Base-by-base conservation (phyloP, 768 basidiomycete genomes). In the Tricholoma terreum region DNA sequence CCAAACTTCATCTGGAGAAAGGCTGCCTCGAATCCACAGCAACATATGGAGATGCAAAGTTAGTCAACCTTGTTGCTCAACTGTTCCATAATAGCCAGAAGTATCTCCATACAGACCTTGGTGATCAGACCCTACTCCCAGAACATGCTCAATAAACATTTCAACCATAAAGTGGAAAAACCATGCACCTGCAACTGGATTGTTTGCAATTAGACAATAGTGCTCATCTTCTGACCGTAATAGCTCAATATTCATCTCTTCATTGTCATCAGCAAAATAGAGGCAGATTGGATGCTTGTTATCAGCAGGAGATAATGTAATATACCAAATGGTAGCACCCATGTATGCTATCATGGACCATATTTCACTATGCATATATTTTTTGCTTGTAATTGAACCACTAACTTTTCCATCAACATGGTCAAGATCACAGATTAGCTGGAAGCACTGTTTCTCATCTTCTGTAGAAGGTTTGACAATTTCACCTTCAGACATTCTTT, bases 21-120 rank as follows among this genome's bases (percentile, higher is more conserved):
- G 38, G 0, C 53, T 40, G 10, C 63, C 59, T 27, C 52, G 30
- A n/a, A 76, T 68, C 75, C 75, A 77, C 1, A 76, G 21, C 6
- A 77, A 40, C 50, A 72, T 36, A 53, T 76, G 75, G 2, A 75
- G 40, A 58, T 77, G 76, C 6, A 76, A 35, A 0, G 74, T 74
- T 0, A 74, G 54, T 10, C 70, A 50, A 1, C 75, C 75, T 58
- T 78, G 76, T 30, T 72, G 69, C 52, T 78, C 75, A 0, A 53
- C 52, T 12, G 36, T 42, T 1, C 38, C 52, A 53, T 53, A 53
- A 42, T 53, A 53, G n/a, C n/a, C n/a, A n/a, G n/a, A n/a, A n/a
- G n/a, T n/a, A n/a, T n/a, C n/a, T n/a, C n/a, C n/a, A n/a, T n/a
- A n/a, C n/a, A n/a, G n/a, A n/a, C n/a, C n/a, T n/a, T n/a, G n/a